Evolutionary conservation across 2,329 filamentous ascomycete genomes (phyloP), one percentile per base, ranked within the genome.

Genomic region (Aotearoamyces nothofagi): DNA sequence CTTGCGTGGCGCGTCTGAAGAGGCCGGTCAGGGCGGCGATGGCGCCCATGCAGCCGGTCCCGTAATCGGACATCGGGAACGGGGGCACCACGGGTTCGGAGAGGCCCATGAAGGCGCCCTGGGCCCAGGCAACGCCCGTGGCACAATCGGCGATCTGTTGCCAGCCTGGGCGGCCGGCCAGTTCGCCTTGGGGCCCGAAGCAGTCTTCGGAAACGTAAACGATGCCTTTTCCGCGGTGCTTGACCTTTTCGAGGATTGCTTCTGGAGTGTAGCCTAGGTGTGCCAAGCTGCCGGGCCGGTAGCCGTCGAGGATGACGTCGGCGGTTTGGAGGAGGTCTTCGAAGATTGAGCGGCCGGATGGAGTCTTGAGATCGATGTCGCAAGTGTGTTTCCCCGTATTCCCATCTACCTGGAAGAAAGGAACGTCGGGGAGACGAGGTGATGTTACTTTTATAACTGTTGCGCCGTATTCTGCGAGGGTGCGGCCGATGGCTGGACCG

Each of bases 401-500:
- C 9, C 73, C 69, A 38, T 81, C 76, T 1, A 79, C 64, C 40
- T 80, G 75, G 50, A 79, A 79, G 50, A 77, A 76, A 0, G 74
- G 72, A 2, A 81, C 70, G 35, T 81, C 77, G 4, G 69, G 67
- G n/a, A 83, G 58, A 25, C 68, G 56, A 0, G 72, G 66, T 5
- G 69, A 70, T 3, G 76, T 82, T 25, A 83, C 60, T 41, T 81
- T 78, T 39, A 84, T 60, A 1, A 84, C 77, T 30, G 75, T 66
- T 5, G 78, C 78, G 2, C 79, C 79, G 44, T 82, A 76, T 36
- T 80, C 78, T n/a, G 73, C 76, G 0, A 84, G 61, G 2, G 72
- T 72, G 16, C 76, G 67, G 3, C 70, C 70, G 39, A 83, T 72
- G 4, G 73, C 69, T n/a, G 78, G 78, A 0, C 77, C 78, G 3